Evolutionary conservation across 768 basidiomycete genomes (phyloP).

Genomic region (Russula earlei): DNA sequence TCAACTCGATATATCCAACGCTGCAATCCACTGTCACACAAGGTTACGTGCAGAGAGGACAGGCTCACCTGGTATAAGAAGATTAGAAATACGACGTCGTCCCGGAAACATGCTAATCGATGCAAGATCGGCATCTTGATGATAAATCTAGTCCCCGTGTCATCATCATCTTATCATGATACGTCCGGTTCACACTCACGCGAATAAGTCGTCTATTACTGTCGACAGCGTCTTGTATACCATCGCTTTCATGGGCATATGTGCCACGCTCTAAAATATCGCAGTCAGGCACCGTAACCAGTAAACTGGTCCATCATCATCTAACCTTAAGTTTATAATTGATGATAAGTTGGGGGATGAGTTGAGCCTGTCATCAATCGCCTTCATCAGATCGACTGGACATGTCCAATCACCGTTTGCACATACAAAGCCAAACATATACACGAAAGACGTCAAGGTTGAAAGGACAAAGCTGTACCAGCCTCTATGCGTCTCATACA

Average conservation of each 20-base stretch:
- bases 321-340: constrained; percentile 92
- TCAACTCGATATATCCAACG: constrained; percentile 98
- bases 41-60: neutral
- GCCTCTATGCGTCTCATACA: constrained; percentile 78
- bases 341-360: constrained; percentile 84
- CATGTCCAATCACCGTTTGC: constrained; percentile 12
- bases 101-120: constrained; percentile 82
- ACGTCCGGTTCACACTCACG: constrained; percentile 39
- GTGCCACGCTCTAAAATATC: constrained; percentile 69
- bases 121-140: constrained; percentile 97
- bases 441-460: constrained; percentile 86
- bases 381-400: constrained; percentile 16
- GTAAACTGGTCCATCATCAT: neutral
- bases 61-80: constrained; percentile 80
- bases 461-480: constrained; percentile 97
- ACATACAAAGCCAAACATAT: constrained; percentile 97
- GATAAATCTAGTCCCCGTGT: constrained; percentile 70
- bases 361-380: constrained; percentile 52
- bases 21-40: constrained; percentile 29
- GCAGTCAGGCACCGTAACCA: neutral
- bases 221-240: constrained; percentile 89
- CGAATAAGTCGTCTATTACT: constrained; percentile 87
- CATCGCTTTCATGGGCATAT: constrained; percentile 99
- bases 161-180: constrained; percentile 4
- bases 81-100: constrained; percentile 85